phyloP scores from a whole-genome alignment of 768 basidiomycete species.

The Boletus sp. region DNA sequence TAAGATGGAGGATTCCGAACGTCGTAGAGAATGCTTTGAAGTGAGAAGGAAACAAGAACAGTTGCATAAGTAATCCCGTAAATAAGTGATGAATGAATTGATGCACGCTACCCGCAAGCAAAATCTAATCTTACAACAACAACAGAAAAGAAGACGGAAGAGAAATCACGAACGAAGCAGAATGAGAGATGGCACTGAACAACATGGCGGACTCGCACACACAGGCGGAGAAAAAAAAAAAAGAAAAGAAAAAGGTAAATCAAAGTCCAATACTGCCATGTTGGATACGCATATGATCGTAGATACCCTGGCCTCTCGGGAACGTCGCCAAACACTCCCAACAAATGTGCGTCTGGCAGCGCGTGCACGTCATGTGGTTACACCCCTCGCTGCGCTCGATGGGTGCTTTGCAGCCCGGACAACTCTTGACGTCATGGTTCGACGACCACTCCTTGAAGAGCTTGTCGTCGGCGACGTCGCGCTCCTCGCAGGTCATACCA shows the following conservation, averaged over 20 bases:
- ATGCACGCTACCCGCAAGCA: neutral
- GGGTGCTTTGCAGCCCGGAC: slow-evolving; percentile 65
- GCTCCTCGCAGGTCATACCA: slow-evolving; percentile 60
- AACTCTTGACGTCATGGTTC: slow-evolving; percentile 65
- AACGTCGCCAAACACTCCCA: slow-evolving; percentile 79
- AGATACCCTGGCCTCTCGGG: slow-evolving; percentile 64
- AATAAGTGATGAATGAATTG: slow-evolving; percentile 12
- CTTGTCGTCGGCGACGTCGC: slow-evolving; percentile 47
- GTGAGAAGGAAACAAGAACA: neutral
- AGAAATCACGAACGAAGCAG: slow-evolving; percentile 1
- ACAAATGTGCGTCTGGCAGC: slow-evolving; percentile 74
- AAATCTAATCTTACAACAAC: slow-evolving; percentile 17
- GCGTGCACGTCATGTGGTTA: slow-evolving; percentile 78
- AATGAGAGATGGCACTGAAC: neutral
- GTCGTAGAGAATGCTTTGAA: neutral
- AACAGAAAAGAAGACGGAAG: neutral
- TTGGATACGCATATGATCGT: slow-evolving; percentile 65
- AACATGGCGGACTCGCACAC: neutral
- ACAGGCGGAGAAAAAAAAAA: neutral
- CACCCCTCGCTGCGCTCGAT: slow-evolving; percentile 77
- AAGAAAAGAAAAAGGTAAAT: neutral
- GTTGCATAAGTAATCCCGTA: slow-evolving; percentile 21
- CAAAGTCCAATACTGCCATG: slow-evolving; percentile 63
- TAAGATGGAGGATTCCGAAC: neutral
- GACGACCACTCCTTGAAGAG: slow-evolving; percentile 64